A percentile compares a stretch with the other conserved stretches of the same genome.
Conservation (phyloP, 2,329 filamentous ascomycete genomes). For the Hymenotorrendiella dingleyae region DNA sequence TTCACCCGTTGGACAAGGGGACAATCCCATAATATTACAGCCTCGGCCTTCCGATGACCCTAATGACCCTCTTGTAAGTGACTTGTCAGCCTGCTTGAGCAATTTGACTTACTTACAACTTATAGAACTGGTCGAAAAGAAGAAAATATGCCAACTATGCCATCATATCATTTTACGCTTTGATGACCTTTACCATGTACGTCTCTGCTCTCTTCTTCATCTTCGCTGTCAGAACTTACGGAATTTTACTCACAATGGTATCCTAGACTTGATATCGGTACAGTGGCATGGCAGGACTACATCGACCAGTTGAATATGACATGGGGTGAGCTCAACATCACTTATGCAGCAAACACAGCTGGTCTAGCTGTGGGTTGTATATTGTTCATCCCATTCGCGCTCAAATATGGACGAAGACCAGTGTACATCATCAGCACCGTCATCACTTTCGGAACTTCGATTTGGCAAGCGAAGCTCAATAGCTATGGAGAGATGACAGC, state of each 20-base stretch:
- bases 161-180: conserved; percentile 37
- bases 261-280: conserved; percentile 4
- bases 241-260: conserved; percentile 7
- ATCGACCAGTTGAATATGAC: conserved; percentile 37
- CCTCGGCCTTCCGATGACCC: conserved; percentile 13
- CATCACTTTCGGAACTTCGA: conserved; percentile 32
- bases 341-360: conserved; percentile 39
- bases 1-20: not conserved
- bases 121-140: conserved; percentile 36
- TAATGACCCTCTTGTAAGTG: conserved; percentile 16
- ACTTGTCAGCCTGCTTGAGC: not conserved
- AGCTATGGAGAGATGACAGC: conserved; percentile 38
- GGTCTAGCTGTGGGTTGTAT: conserved; percentile 37
- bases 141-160: conserved; percentile 38
- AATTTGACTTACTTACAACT: not conserved
- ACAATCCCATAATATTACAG: conserved; percentile 7
- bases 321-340: conserved; percentile 37
- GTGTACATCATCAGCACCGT: conserved; percentile 39
- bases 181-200: conserved; percentile 33
- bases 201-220: not conserved
- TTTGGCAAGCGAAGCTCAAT: conserved; percentile 40
- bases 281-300: conserved; percentile 1
- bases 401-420: conserved; percentile 41
- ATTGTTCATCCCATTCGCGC: conserved; percentile 39
- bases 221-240: not conserved